phyloP scores from a whole-genome alignment of 1,284 basidiomycete genomes.

The Grifola frondosa region DNA sequence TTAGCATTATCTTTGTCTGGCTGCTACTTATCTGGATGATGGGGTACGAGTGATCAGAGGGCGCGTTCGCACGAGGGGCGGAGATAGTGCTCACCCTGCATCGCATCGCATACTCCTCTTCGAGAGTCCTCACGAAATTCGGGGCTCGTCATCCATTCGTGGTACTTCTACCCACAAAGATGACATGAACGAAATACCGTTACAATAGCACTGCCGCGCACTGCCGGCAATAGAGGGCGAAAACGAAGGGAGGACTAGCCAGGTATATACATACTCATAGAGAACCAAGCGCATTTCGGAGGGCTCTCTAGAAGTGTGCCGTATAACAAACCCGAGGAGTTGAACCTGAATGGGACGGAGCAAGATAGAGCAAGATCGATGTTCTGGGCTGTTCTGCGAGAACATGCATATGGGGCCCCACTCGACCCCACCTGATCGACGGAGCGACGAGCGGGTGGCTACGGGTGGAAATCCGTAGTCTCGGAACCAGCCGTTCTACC shows the following conservation, averaged over 20 bases:
- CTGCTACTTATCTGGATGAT: slow-evolving; percentile 88
- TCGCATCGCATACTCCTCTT: slow-evolving; percentile 89
- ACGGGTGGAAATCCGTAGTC: too few relatives aligned
- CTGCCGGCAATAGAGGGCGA: slow-evolving; percentile 46
- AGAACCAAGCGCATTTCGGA: slow-evolving; percentile 69
- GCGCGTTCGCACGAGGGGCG: neutral
- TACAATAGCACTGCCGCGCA: slow-evolving; percentile 1
- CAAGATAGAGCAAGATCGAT: too few relatives aligned
- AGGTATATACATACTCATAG: too few relatives aligned
- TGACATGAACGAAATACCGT: neutral
- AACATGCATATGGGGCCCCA: too few relatives aligned
- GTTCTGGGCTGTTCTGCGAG: too few relatives aligned
- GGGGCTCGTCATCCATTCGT: slow-evolving; percentile 87
- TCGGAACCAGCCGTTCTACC: too few relatives aligned
- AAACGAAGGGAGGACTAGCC: neutral
- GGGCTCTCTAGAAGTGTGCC: slow-evolving; percentile 57
- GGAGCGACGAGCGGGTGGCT: too few relatives aligned
- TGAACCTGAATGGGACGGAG: too few relatives aligned
- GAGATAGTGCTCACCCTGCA: slow-evolving; percentile 80
- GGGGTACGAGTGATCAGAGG: neutral
- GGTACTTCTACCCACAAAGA: slow-evolving; percentile 64
- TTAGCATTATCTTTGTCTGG: slow-evolving; percentile 87
- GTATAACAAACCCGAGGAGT: too few relatives aligned
- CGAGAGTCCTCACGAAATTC: slow-evolving; percentile 69
- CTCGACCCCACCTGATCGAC: too few relatives aligned